Evolutionary conservation across 768 basidiomycete species (phyloP).

Genomic region (Holtermanniella nyarrowii): DNA sequence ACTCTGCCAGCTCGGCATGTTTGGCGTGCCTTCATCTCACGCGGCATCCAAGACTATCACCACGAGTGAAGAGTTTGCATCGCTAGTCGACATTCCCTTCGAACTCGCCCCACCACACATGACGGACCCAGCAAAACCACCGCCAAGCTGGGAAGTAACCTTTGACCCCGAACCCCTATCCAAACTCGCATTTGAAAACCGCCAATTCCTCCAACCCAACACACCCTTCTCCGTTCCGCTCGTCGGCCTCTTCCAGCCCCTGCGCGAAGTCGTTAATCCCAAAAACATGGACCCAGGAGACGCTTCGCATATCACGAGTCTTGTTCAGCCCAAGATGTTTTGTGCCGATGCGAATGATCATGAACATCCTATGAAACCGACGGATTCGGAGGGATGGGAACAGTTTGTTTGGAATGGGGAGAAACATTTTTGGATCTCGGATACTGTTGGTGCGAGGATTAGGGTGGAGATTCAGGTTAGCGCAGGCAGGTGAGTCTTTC

Average conservation of each 20-base stretch:
- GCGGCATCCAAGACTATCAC: conserved; percentile 13
- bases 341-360: conserved; percentile 39
- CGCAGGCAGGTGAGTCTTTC: conserved; percentile 30
- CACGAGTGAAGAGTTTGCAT: conserved; percentile 13
- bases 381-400: conserved; percentile 25
- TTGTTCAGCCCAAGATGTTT: conserved; percentile 34
- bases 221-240: conserved; percentile 24
- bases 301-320: conserved; percentile 14
- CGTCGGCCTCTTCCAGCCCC: conserved; percentile 26
- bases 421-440: conserved; percentile 36
- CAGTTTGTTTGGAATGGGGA: conserved; percentile 35
- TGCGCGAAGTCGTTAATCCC: conserved; percentile 31
- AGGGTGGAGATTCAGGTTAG: conserved; percentile 35
- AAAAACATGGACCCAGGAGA: conserved; percentile 16
- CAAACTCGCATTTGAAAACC: conserved; percentile 13
- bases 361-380: conserved; percentile 30
- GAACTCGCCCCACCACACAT: conserved; percentile 23
- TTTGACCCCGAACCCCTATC: conserved; percentile 23
- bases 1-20: conserved; percentile 25
- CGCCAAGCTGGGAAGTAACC: conserved; percentile 24
- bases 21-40: conserved; percentile 23
- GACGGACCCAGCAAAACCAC: conserved; percentile 21
- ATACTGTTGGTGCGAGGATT: conserved; percentile 29
- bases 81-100: conserved; percentile 24
- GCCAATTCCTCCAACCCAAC: conserved; percentile 21